Base-by-base conservation (phyloP, 2,329 filamentous ascomycete genomes). In the Macrophomina pseudophaseolina region DNA sequence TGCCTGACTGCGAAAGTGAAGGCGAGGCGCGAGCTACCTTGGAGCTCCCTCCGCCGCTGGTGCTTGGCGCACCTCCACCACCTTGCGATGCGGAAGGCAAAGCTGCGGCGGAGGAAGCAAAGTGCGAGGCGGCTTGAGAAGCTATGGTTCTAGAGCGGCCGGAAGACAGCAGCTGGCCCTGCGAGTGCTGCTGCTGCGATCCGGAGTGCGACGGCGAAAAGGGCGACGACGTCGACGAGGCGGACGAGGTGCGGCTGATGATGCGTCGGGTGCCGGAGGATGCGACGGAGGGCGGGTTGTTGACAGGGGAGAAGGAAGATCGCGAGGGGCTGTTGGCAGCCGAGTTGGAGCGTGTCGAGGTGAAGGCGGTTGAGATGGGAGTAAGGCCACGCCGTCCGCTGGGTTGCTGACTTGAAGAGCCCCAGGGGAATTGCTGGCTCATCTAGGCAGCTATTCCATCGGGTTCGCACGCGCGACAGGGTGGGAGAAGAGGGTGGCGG, bases 1-100 rank as follows among this genome's bases (percentile, higher is more conserved):
- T 86, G 77, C 81, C 87, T 72, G 78, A 84, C 73, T 84, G 81
- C 66, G 85, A 85, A 65, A 86, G 80, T 65, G 86, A 84, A 71
- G 87, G 86, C 77, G 87, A 88, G 76, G 86, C 87, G 72, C 85
- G 83, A 72, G 83, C 82, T 73, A 86, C 81, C 79, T 86, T 84
- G 67, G 84, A 82, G 75, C 80, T 80, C 78, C 83, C 84, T 79
- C 84, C 84, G 78, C 83, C 84, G 79, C 83, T 79, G 75, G 80
- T 83, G 76, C 80, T 76, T 67, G 73, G 80, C 74, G 82, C 81
- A 74, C 80, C 83, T 79, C 83, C 84, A 78, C 80, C 82, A 75
- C 80, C 79, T 75, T 82, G 80, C 70, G 80, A 79, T 71, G 79
- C 76, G 72, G 80, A 77, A 74, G 82, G 76, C 74, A 83, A 81